Conservation (phyloP, 2,329 filamentous ascomycete species). For the Xenosphaeropsis pyriputrescens region DNA sequence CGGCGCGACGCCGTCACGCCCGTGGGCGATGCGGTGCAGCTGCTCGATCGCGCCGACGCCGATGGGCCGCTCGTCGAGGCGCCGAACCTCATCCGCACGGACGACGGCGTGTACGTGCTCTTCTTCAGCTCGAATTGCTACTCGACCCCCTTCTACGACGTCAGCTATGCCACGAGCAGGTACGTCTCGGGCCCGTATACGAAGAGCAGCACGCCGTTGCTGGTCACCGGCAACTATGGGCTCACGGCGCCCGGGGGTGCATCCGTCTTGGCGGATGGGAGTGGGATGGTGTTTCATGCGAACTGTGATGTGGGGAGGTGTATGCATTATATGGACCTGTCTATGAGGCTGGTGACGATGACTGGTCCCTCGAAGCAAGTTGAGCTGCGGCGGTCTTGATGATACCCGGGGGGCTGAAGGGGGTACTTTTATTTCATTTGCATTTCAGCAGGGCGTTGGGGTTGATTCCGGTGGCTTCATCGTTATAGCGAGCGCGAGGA, state of each 20-base stretch:
- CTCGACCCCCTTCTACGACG: conserved; percentile 35
- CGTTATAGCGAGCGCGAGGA: too few relatives aligned
- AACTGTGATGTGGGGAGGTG: conserved; percentile 7
- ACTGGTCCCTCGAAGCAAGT: too few relatives aligned
- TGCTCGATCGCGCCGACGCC: conserved; percentile 26
- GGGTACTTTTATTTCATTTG: too few relatives aligned
- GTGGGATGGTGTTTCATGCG: conserved; percentile 7
- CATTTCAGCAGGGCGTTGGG: too few relatives aligned
- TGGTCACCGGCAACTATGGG: conserved; percentile 5
- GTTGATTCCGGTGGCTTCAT: too few relatives aligned
- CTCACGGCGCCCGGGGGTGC: conserved; percentile 6
- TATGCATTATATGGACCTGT: conserved; percentile 1
- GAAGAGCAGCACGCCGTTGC: conserved; percentile 2
- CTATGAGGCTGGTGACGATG: too few relatives aligned
- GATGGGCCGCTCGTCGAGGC: conserved; percentile 47
- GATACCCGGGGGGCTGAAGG: too few relatives aligned
- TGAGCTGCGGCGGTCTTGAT: too few relatives aligned
- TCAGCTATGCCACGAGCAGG: conserved; percentile 37
- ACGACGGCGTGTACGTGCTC: conserved; percentile 36
- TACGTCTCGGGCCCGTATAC: conserved; percentile 4
- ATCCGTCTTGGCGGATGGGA: conserved; percentile 3
- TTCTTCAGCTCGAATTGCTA: conserved; percentile 50
- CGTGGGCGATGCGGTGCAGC: conserved; percentile 30
- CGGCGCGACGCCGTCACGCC: conserved; percentile 33
- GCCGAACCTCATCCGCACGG: conserved; percentile 32